A percentile compares a stretch with the other conserved stretches of the same genome.
Evolutionary conservation across 768 basidiomycete genomes (phyloP).

Genomic region (Lactarius quietus): DNA sequence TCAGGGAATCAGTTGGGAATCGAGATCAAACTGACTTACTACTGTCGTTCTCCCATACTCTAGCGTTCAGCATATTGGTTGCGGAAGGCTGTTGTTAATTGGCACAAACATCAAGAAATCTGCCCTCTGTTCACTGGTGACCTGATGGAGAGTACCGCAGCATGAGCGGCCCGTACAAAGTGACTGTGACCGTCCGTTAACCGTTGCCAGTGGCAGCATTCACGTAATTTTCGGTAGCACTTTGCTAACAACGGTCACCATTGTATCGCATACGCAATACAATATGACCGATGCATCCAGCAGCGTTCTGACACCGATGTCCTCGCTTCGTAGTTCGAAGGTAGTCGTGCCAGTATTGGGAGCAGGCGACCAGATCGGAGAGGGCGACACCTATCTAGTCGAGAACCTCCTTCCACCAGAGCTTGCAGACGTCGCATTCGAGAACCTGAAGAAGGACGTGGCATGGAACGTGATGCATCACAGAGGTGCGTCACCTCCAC

Average conservation of each 20-base stretch:
- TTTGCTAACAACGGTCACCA: neutral
- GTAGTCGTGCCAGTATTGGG: constrained; percentile 9
- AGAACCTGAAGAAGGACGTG: constrained; percentile 58
- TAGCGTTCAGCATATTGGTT: no score
- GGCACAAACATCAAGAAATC: no score
- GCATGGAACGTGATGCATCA: constrained; percentile 73
- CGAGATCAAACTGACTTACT: no score
- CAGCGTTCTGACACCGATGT: neutral
- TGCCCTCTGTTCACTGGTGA: no score
- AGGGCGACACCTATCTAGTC: constrained; percentile 66
- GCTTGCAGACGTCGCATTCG: constrained; percentile 54
- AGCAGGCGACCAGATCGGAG: constrained; percentile 46
- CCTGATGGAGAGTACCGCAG: no score
- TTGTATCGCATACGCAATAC: neutral
- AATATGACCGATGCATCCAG: neutral
- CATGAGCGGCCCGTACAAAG: no score
- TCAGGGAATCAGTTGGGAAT: no score
- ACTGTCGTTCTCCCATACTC: no score
- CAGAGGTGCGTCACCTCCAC: constrained; percentile 45
- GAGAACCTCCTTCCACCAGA: constrained; percentile 54
- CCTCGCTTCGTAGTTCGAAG: constrained; percentile 3
- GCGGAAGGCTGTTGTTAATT: no score
- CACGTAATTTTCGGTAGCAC: neutral
- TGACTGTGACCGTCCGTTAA: no score
- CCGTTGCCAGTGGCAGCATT: no score